Base-by-base conservation (phyloP, 345 rosid genomes). In the Pelargonium nanum region DNA sequence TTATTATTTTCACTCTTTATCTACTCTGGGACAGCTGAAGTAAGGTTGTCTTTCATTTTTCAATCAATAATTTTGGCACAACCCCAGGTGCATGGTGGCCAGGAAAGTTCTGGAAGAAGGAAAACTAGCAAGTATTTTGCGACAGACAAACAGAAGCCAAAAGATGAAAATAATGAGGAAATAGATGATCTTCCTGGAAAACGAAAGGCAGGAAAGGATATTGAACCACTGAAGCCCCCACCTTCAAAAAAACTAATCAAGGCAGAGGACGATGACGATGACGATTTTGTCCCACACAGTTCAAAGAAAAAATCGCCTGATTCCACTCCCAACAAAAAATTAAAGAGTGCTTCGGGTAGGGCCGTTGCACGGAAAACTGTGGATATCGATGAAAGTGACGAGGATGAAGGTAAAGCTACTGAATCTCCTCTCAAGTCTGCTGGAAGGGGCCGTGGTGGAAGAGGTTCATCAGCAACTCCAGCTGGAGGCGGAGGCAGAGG, bases 71-170 rank as follows among this genome's bases (percentile, higher is more conserved):
- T 56, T 6, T 40, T 40, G 48, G 16, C 16, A 40, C 15, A 12
- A n/a, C 48, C 40, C 59, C 65, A 80, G 87, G 80, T 66, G 56
- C 65, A 65, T 59, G 84, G 68, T 68, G 83, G 69, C 62, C 66
- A 71, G 68, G 88, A 77, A 60, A 66, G 67, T 76, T 75, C 83
- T 21, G 68, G 79, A 56, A 80, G 99, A 65, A 83, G 77, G 75
- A 93, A 89, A 79, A 93, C 96, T 45, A 93, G 99, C 88, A 93
- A 83, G 80, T 93, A 93, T 75, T 89, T 93, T 85, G 79, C 80
- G 55, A 71, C 80, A 7, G 89, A 80, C 5, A 87, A 82, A 60
- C 72, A 76, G 64, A 80, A 82, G 77, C 77, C 62, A n/a, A 75
- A 87, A 69, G 89, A 72, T 65, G 91, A 78, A 70, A 72, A 64